Base-by-base conservation (phyloP, 2,329 filamentous ascomycete species). In the Incumbomyces lentus region DNA sequence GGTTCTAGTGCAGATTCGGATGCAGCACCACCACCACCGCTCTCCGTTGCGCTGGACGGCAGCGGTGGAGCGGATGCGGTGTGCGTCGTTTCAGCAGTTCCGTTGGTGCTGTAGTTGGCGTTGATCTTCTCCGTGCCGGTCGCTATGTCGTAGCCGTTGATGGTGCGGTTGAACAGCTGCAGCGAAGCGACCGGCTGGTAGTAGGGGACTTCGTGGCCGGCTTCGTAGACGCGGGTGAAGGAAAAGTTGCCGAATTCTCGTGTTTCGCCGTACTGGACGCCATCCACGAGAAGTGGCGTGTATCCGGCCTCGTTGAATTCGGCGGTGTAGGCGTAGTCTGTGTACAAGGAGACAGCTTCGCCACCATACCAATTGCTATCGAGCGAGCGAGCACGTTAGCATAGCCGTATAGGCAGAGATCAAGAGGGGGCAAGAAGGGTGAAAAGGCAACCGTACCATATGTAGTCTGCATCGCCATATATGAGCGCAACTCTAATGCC, bases 201-300 rank as follows among this genome's bases (percentile, higher is more conserved):
- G 44, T 71, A 74, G 0, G 78, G 71, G 1, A 80, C 73, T 43
- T 78, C 72, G 56, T 84, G 81, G 1, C 81, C 80, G 13, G 79
- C 72, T 56, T 83, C 75, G 60, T 80, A 84, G 40, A 84, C 70
- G 6, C 81, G 72, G 45, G 76, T 77, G 60, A 84, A 84, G 13
- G 74, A 79, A 45, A 84, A 73, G 55, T 89, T 89, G 10, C 82
- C 85, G 56, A 78, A 85, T 62, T 92, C 84, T 3, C 85, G 76
- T 0, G 86, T 84, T 47, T 78, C 75, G 16, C 86, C 86, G 78
- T 84, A 58, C 80, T 76, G 63, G 6, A 74, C 71, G 19, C 71
- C 72, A 59, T 86, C 84, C 34, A 85, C 78, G 11, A 79, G 68
- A 51, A 92, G 79, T 12, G 82, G 78, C 0, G 78, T 76, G 60